phyloP scores from a whole-genome alignment of 495 filamentous ascomycete genomes.

The Mycothermus thermophilus region DNA sequence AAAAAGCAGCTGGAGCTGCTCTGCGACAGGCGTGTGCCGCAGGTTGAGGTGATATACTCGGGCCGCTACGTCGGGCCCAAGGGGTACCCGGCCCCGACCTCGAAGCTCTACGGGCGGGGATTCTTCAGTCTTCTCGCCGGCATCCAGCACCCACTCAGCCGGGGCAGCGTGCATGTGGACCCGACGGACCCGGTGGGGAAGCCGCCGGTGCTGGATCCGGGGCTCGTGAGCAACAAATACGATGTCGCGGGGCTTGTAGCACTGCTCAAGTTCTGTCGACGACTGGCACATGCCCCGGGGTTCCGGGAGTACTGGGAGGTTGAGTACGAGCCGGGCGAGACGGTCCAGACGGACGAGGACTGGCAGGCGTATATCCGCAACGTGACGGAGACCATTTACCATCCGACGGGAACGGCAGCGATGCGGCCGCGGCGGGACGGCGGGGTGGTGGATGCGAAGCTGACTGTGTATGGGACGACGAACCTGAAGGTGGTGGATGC shows the following conservation, averaged over 20 bases:
- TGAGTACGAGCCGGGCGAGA: conserved; percentile 18
- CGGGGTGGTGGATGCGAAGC: conserved; percentile 36
- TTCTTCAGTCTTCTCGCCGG: conserved; percentile 30
- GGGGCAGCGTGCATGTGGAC: conserved; percentile 40
- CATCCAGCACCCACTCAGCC: conserved; percentile 33
- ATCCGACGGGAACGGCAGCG: conserved; percentile 31
- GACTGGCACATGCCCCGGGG: conserved; percentile 9
- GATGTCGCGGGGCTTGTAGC: conserved; percentile 11
- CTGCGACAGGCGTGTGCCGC: conserved; percentile 11
- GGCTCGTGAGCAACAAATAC: conserved; percentile 15
- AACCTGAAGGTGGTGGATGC: conserved; percentile 24
- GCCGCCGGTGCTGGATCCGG: conserved; percentile 15
- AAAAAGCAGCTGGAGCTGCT: conserved; percentile 12
- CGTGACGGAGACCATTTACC: conserved; percentile 12
- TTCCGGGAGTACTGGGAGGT: conserved; percentile 10
- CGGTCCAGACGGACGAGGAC: conserved; percentile 11
- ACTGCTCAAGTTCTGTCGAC: conserved; percentile 10
- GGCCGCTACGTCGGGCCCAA: conserved; percentile 20
- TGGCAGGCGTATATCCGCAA: conserved; percentile 12
- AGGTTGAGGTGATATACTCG: conserved; percentile 22
- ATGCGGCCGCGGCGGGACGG: conserved; percentile 31
- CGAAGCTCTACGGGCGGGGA: conserved; percentile 15
- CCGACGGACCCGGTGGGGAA: conserved; percentile 2
- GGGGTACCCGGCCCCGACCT: conserved; percentile 17
- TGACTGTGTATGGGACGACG: conserved; percentile 31